Evolutionary conservation across 495 filamentous ascomycete species (phyloP).

Genomic region (Podospora australis): DNA sequence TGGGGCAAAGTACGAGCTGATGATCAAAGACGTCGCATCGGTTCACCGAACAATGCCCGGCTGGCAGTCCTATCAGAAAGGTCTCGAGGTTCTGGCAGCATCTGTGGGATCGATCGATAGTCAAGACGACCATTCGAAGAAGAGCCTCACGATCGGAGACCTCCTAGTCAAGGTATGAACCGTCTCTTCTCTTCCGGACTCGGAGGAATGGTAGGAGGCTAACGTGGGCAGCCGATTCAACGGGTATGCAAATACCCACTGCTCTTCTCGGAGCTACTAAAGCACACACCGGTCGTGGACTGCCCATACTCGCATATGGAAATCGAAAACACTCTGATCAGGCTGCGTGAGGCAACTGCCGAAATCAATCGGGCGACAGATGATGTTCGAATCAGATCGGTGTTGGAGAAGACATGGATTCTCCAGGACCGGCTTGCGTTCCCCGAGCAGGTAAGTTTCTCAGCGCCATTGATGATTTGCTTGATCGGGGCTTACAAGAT

Average conservation of each 20-base stretch:
- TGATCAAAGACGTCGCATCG: constrained; percentile 67
- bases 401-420: constrained; percentile 66
- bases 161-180: constrained; percentile 85
- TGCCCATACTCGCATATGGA: constrained; percentile 74
- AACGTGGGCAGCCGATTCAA: constrained; percentile 65
- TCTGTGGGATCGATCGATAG: constrained; percentile 66
- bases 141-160: constrained; percentile 73
- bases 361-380: constrained; percentile 76
- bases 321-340: constrained; percentile 65
- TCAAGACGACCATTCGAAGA: constrained; percentile 56
- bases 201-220: no score
- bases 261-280: constrained; percentile 74
- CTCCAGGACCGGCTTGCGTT: constrained; percentile 73
- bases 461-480: constrained; percentile 4
- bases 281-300: constrained; percentile 74
- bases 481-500: constrained; percentile 13
- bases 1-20: constrained; percentile 75
- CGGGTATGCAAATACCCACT: constrained; percentile 89
- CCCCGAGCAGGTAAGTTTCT: constrained; percentile 52
- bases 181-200: no score
- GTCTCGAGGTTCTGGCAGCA: constrained; percentile 77
- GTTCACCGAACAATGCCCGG: constrained; percentile 61
- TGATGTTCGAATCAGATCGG: constrained; percentile 49
- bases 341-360: constrained; percentile 61
- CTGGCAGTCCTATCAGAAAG: constrained; percentile 79